A percentile compares a stretch with the other conserved stretches of the same genome.
Conservation (phyloP, 1,284 basidiomycete genomes). For the Chalciporus sp. region DNA sequence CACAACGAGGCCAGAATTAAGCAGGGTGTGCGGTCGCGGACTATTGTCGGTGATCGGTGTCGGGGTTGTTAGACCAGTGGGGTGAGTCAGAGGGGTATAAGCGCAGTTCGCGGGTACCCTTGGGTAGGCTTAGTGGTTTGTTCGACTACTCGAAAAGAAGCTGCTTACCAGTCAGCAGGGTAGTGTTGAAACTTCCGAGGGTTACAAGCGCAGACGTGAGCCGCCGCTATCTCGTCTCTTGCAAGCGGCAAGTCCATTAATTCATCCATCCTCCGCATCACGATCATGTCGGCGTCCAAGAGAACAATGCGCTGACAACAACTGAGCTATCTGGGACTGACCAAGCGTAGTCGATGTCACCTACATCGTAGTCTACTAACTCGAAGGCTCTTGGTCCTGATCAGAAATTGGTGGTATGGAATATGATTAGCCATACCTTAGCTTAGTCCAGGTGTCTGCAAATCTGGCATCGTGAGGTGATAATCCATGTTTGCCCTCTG, state of each 20-base stretch:
- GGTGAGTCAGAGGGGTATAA: constrained; percentile 65
- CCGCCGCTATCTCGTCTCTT: constrained; percentile 78
- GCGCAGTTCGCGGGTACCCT: constrained; percentile 92
- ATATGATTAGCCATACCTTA: constrained; percentile 56
- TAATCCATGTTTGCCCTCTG: constrained; percentile 50
- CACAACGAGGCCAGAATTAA: constrained; percentile 91
- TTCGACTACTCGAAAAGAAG: background rate
- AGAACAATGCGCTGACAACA: constrained; percentile 71
- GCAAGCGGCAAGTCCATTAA: constrained; percentile 75
- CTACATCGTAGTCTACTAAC: constrained; percentile 74
- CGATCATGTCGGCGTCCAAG: constrained; percentile 91
- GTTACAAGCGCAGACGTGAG: constrained; percentile 93
- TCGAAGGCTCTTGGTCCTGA: constrained; percentile 66
- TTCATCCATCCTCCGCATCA: constrained; percentile 89
- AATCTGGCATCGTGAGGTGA: constrained; percentile 66
- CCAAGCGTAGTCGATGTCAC: constrained; percentile 16
- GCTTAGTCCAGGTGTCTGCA: constrained; percentile 88
- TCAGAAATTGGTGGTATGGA: constrained; percentile 3
- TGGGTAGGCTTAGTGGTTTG: constrained; percentile 9
- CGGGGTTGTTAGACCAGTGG: constrained; percentile 48
- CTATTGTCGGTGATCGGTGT: constrained; percentile 49
- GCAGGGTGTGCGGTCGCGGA: constrained; percentile 74
- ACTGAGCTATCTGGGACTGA: background rate
- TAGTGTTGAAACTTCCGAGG: constrained; percentile 84
- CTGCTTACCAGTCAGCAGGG: constrained; percentile 81